Percentiles rank a stretch among this genome's conserved stretches.
Conservation (phyloP, 1,284 basidiomycete species). For the Cryptococcus floricola region DNA sequence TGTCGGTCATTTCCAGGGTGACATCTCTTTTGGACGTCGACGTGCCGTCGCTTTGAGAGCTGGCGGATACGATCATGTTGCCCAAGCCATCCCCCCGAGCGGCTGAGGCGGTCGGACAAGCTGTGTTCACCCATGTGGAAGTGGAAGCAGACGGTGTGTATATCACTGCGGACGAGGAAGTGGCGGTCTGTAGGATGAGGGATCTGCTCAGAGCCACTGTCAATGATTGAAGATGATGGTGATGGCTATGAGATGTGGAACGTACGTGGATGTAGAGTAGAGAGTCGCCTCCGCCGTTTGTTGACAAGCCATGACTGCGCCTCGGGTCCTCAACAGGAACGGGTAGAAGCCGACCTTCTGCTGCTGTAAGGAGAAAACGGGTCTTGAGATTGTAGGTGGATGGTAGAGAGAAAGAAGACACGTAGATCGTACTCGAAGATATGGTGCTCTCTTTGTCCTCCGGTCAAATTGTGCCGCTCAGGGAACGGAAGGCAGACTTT, state of each 20-base stretch:
- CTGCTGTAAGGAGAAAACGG: no score
- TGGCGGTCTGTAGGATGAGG: constrained; percentile 8
- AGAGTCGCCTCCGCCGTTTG: constrained; percentile 18
- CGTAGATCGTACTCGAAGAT: no score
- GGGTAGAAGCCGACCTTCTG: no score
- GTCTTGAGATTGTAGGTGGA: no score
- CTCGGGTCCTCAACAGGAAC: not conserved
- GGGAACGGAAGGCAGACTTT: no score
- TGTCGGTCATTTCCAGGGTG: no score
- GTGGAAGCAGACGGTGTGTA: constrained; percentile 4
- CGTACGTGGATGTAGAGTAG: constrained; percentile 21
- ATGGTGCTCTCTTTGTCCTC: no score
- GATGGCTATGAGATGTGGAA: not conserved
- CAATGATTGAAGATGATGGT: not conserved
- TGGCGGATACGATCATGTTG: not conserved
- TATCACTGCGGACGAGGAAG: constrained; percentile 5
- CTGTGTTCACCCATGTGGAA: constrained; percentile 6
- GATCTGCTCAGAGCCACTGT: not conserved
- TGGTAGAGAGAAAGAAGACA: no score
- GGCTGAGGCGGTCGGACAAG: not conserved
- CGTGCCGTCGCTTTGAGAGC: not conserved
- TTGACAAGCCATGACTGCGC: constrained; percentile 5
- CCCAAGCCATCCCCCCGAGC: not conserved
- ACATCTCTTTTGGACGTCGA: not conserved
- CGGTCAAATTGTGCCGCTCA: no score